Conservation (phyloP, 1,139 yeast species). For the Suhomyces atakaporum region DNA sequence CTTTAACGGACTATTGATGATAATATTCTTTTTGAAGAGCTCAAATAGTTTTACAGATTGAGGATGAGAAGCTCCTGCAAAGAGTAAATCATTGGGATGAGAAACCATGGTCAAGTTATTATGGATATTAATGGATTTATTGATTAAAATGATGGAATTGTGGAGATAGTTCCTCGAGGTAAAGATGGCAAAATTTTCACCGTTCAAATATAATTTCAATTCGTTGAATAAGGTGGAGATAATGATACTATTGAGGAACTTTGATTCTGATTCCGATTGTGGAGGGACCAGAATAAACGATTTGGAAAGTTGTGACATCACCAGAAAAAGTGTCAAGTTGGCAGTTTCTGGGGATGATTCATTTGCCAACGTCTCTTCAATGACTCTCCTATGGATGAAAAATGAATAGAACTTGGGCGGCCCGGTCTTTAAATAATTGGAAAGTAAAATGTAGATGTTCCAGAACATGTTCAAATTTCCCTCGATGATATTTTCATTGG, state of each 20-base stretch:
- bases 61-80: constrained; percentile 8
- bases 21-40: constrained; percentile 44
- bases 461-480: constrained; percentile 36
- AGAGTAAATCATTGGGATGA: constrained; percentile 9
- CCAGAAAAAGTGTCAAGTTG: constrained; percentile 10
- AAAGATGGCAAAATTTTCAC: constrained; percentile 33
- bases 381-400: constrained; percentile 31
- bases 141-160: constrained; percentile 48
- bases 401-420: constrained; percentile 44
- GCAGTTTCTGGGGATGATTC: no score
- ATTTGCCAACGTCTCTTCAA: no score
- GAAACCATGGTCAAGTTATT: constrained; percentile 11
- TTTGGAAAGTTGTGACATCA: constrained; percentile 19
- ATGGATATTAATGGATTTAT: constrained; percentile 35
- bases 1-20: constrained; percentile 46
- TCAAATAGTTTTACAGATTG: constrained; percentile 26
- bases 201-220: constrained; percentile 36
- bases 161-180: constrained; percentile 46
- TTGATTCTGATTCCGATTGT: constrained; percentile 22
- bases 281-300: constrained; percentile 24
- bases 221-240: constrained; percentile 45
- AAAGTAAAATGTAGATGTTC: constrained; percentile 45
- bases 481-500: constrained; percentile 24
- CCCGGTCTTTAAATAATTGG: constrained; percentile 36
- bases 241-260: constrained; percentile 37